Conservation (phyloP, 2,329 filamentous ascomycete species). For the Colletotrichum lindemuthianum region DNA sequence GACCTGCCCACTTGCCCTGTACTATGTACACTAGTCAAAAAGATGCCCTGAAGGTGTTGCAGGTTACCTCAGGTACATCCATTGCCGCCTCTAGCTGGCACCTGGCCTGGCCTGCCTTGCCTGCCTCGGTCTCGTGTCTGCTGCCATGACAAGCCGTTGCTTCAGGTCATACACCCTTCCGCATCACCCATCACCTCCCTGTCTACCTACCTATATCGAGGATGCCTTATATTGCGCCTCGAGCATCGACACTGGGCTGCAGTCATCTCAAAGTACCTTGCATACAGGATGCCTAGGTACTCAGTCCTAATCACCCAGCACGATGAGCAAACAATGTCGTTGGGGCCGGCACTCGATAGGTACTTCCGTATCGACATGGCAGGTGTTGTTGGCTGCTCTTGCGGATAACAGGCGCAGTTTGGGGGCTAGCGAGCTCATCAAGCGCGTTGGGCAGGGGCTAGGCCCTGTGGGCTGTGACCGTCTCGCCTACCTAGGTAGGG, state of each 20-base stretch:
- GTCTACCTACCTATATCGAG: neutral
- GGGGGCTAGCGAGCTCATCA: conserved; percentile 34
- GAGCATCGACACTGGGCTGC: no score
- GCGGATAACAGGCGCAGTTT: conserved; percentile 23
- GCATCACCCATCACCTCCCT: neutral
- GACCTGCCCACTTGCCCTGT: no score
- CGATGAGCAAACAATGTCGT: neutral
- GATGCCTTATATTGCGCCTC: no score
- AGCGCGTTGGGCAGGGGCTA: conserved; percentile 22
- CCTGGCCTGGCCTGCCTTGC: neutral
- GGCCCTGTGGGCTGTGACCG: no score
- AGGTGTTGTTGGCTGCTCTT: neutral
- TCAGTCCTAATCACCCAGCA: no score
- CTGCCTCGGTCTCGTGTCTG: conserved; percentile 8
- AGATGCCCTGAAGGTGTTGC: no score
- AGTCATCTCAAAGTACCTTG: neutral
- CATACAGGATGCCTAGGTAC: neutral
- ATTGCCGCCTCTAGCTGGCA: no score
- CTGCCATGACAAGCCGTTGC: conserved; percentile 5
- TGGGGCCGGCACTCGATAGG: neutral
- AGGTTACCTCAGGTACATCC: no score
- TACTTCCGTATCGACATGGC: neutral
- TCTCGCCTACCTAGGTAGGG: no score
- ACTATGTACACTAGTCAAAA: no score
- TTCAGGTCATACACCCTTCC: conserved; percentile 3